A percentile compares a stretch with the other conserved stretches of the same genome.
These are phyloP conservation scores for Yamadazyma sp. DNA, from an alignment of 805 yeast genomes.

Conservation along the genomic window DNA sequence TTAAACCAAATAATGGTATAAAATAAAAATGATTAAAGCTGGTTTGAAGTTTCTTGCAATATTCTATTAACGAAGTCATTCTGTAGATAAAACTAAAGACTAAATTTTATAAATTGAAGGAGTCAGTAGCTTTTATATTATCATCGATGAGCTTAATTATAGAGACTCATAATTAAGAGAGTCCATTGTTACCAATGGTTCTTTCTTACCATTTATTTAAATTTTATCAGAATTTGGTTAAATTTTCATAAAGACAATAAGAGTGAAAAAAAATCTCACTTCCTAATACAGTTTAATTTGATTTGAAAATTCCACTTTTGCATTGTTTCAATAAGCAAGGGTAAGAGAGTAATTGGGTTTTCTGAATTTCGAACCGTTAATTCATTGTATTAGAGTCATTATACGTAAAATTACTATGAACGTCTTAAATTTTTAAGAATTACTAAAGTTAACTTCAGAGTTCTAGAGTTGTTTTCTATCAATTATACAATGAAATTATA, in stretches of 20 bases:
- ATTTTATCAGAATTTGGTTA: constrained; percentile 1
- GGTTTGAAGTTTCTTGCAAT: neutral
- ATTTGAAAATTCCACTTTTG: too few species aligned
- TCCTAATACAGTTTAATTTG: constrained; percentile 1
- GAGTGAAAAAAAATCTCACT: neutral
- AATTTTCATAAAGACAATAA: constrained; percentile 1
- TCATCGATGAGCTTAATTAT: neutral
- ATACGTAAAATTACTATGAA: too few species aligned
- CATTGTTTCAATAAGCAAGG: too few species aligned
- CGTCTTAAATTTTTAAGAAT: too few species aligned
- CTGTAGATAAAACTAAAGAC: neutral
- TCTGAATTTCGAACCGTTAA: too few species aligned
- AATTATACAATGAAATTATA: too few species aligned
- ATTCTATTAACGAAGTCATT: too few species aligned
- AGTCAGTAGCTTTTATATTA: neutral
- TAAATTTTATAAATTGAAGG: too few species aligned
- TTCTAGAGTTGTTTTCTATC: too few species aligned
- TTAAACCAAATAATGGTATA: constrained; percentile 23
- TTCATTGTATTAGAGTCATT: too few species aligned
- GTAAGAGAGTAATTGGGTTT: too few species aligned
- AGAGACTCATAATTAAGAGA: neutral
- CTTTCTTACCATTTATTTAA: neutral
- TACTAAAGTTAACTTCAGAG: too few species aligned
- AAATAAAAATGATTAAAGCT: constrained; percentile 24
- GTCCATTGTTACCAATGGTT: neutral